Evolutionary conservation across 176 grass and related monocot genomes (phyloP), one percentile per base, ranked within the genome.

Genomic region (Oryza nivara): DNA sequence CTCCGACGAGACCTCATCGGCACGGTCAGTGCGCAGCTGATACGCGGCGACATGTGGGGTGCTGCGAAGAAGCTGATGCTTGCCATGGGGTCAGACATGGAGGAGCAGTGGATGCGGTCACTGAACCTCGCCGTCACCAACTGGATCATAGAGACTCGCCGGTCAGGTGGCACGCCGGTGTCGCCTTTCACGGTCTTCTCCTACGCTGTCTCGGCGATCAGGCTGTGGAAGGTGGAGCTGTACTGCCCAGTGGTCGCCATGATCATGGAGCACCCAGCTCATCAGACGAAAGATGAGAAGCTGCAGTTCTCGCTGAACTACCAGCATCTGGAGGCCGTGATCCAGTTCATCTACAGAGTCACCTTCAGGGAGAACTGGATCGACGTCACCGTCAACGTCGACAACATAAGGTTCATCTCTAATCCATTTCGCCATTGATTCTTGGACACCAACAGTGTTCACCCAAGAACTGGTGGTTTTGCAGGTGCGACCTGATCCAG

Each of bases 61-160:
- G 73, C 88, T 11, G 72, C 73, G 1, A 94, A 87, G 72, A 79
- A 79, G 65, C 86, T 97, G 13, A 79, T 94, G 83, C 73, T 68
- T 23, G 12, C 67, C 38, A 72, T 94, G 52, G 94, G 92, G 32
- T 87, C 88, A 28, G 85, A 82, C 69, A 38, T 94, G 2, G 94
- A 97, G 82, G 90, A 92, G 77, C 94, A 85, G 52, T 97, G 94
- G 92, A 94, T 97, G 90, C 67, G 88, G 23, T 91, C 90, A 0
- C 14, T 94, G 72, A 92, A 97, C 75, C 94, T 97, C 9, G 92
- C 70, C 6, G 9, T 87, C 36, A 94, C 94, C 25, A 97, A 86
- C 88, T 97, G 88, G 94, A 78, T 82, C 74, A 35, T 82, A 22
- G 94, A 92, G 68, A 48, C 38, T 84, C 75, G 3, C 40, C 46